Percentiles rank a stretch among this genome's conserved stretches.
These are phyloP conservation scores for Dissophora globulifera DNA, from an alignment of 192 early-diverging fungal genomes.

Conservation along the genomic window DNA sequence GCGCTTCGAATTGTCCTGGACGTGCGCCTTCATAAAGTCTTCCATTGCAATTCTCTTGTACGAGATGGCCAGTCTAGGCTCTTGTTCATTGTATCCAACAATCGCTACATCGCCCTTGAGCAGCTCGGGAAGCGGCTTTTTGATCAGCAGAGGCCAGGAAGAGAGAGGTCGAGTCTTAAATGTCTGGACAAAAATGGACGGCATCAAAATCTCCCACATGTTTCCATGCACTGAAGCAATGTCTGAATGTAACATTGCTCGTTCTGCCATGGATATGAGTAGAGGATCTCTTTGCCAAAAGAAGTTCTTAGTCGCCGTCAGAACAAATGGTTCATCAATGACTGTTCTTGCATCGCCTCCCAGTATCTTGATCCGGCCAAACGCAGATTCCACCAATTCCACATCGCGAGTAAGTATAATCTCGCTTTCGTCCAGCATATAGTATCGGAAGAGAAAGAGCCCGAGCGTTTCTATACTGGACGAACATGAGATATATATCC, in stretches of 20 bases:
- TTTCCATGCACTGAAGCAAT: constrained; percentile 19
- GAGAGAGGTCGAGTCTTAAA: constrained; percentile 28
- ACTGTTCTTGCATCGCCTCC: constrained; percentile 13
- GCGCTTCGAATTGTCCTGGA: constrained; percentile 10
- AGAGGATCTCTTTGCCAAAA: constrained; percentile 30
- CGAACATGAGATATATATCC: no score
- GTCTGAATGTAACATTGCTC: constrained; percentile 18
- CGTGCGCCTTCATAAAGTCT: constrained; percentile 27
- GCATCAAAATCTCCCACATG: constrained; percentile 41
- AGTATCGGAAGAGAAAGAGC: constrained; percentile 24
- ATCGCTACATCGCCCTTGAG: constrained; percentile 21
- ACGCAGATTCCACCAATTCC: constrained; percentile 17
- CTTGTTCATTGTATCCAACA: constrained; percentile 14
- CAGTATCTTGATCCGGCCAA: constrained; percentile 39
- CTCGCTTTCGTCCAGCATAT: constrained; percentile 12
- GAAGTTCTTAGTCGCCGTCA: neutral
- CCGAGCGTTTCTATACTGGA: constrained; percentile 9
- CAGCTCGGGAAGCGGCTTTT: constrained; percentile 12
- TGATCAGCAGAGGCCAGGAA: constrained; percentile 23
- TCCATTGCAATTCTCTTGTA: constrained; percentile 28
- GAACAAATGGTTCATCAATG: constrained; percentile 34
- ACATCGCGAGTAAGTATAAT: constrained; percentile 23
- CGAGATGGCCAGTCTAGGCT: constrained; percentile 25
- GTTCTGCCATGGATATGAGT: constrained; percentile 14
- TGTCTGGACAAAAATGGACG: constrained; percentile 23